These are phyloP conservation scores for Diplodia corticola DNA, from an alignment of 2,329 filamentous ascomycete genomes.

Conservation along the genomic window DNA sequence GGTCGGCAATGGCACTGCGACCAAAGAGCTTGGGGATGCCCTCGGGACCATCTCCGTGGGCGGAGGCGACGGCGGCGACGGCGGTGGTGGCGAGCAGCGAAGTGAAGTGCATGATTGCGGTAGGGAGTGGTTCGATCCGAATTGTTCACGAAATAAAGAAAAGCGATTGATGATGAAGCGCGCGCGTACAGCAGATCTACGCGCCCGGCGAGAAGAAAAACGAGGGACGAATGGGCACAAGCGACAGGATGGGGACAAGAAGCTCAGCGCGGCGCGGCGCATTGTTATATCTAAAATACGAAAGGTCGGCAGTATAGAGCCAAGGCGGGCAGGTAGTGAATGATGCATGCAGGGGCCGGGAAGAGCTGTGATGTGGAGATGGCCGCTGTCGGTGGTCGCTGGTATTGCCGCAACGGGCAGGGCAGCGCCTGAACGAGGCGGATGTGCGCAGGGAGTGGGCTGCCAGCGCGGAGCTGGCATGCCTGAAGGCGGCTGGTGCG, in stretches of 20 bases:
- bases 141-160: neutral
- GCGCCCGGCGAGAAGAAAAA: conserved; percentile 11
- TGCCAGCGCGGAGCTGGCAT: neutral
- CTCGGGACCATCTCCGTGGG: conserved; percentile 32
- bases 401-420: neutral
- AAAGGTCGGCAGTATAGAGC: neutral
- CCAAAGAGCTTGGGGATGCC: conserved; percentile 38
- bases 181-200: neutral
- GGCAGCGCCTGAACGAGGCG: conserved; percentile 14
- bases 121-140: conserved; percentile 15
- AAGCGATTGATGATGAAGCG: conserved; percentile 13
- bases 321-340: conserved; percentile 4
- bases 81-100: conserved; percentile 32
- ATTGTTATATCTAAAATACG: conserved; percentile 13
- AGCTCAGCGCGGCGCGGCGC: neutral
- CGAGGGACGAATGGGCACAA: neutral
- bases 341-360: conserved; percentile 15
- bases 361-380: neutral
- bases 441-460: conserved; percentile 1
- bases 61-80: conserved; percentile 33
- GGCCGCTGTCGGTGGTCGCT: neutral
- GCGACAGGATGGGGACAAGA: neutral
- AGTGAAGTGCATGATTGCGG: conserved; percentile 35
- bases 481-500: neutral
- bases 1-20: conserved; percentile 36